Base-by-base conservation (phyloP, 805 yeast species). In the Groenewaldozyma salmanticensis region DNA sequence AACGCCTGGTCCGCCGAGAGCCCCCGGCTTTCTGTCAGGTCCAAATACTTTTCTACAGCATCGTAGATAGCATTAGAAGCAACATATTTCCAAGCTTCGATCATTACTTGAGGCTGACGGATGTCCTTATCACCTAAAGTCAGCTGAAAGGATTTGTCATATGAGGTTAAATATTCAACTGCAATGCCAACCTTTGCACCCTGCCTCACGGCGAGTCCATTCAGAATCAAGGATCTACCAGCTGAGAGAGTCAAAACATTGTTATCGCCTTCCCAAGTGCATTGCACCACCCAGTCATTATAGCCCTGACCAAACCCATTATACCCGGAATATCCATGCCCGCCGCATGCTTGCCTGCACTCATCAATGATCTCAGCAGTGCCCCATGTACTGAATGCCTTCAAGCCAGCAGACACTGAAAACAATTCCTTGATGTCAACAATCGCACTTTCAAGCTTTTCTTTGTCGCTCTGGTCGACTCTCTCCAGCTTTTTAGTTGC, bases 181-280 rank as follows among this genome's bases (percentile, higher is more conserved):
- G 71, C 68, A 11, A 70, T 71, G 11, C 66, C 68, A n/a, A 70
- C 68, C 31, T 51, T 52, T 53, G 69, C 66, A 43, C 72, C 74
- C 41, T 64, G 59, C 39, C 65, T 61, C 27, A 64, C 48, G 4
- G 55, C 52, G 38, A 65, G 56, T 20, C 70, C 68, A 43, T 66
- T 62, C 59, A 74, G 81, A 48, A 79, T 66, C 31, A 80, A 67
- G 20, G 92, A 76, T 60, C 90, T 79, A 43, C 95, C 96, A 44
- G 86, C 75, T 40, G 86, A 79, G 62, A 85, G 76, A 2, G 87
- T 82, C 49, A 88, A 70, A 34, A 88, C 81, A 55, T 79, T 87
- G 67, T 88, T 88, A 62, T 88, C 96, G 62, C 96, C 96, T 67
- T 88, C 96, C 96, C 96, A 88, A 16, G 96, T 88, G 64, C 95